Percentiles rank a stretch among this genome's conserved stretches.
Conservation (phyloP, 768 basidiomycete genomes). For the Lactarius deliciosus region DNA sequence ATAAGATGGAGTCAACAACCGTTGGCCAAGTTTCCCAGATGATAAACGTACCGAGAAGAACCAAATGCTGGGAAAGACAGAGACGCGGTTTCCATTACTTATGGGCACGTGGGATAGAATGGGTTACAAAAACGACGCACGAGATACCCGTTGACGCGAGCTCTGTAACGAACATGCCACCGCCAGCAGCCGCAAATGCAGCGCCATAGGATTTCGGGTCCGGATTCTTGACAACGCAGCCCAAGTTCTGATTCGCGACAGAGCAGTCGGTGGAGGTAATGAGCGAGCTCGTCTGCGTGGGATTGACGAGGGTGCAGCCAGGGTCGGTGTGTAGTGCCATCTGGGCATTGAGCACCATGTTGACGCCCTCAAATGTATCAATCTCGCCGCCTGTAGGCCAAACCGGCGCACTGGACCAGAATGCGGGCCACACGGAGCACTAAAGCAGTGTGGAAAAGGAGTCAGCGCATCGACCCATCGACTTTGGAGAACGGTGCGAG, state of each 20-base stretch:
- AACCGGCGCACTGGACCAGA: constrained; percentile 51
- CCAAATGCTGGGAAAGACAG: constrained; percentile 49
- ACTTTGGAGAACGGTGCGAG: constrained; percentile 15
- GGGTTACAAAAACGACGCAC: constrained; percentile 40
- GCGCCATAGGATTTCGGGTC: constrained; percentile 59
- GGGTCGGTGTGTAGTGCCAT: constrained; percentile 72
- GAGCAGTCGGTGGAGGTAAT: constrained; percentile 61
- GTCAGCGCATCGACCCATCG: background rate
- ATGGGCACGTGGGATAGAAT: background rate
- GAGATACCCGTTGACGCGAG: constrained; percentile 63
- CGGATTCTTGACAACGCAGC: constrained; percentile 63
- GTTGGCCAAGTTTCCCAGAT: constrained; percentile 19
- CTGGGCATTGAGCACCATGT: constrained; percentile 61
- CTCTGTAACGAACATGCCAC: constrained; percentile 77
- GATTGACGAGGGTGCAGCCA: constrained; percentile 53
- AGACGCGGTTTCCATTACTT: background rate
- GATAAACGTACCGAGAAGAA: constrained; percentile 49
- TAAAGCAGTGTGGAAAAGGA: constrained; percentile 29
- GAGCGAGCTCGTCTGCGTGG: constrained; percentile 51
- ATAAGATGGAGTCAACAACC: constrained; percentile 4
- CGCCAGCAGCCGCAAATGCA: constrained; percentile 61
- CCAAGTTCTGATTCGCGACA: constrained; percentile 56
- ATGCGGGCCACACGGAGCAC: constrained; percentile 75
- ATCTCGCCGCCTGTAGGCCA: constrained; percentile 65
- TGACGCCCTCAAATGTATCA: constrained; percentile 83